Evolutionary conservation across 192 early-diverging fungal species (phyloP).

Genomic region (Helicostylum pulchrum): DNA sequence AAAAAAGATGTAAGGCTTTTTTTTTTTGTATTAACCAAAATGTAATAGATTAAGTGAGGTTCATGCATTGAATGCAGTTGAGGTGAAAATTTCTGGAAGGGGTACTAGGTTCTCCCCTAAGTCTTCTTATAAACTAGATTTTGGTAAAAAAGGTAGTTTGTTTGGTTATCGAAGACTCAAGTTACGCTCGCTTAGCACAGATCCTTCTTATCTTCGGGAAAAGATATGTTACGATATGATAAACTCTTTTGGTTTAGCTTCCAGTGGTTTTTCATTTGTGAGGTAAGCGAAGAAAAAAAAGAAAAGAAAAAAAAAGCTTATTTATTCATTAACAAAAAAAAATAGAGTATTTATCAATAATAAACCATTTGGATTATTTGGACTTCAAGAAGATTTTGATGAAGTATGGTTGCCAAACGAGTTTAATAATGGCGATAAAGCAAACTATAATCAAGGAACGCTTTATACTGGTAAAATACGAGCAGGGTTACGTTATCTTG

Average conservation of each 20-base stretch:
- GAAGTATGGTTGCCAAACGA: constrained; percentile 32
- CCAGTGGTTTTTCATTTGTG: constrained; percentile 4
- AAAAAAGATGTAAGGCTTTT: not conserved
- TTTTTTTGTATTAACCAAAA: not conserved
- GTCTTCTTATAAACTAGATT: constrained; percentile 2
- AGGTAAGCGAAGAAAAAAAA: constrained; percentile 15
- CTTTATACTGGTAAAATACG: constrained; percentile 1
- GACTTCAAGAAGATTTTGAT: constrained; percentile 30
- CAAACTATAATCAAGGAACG: constrained; percentile 7
- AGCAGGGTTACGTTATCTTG: not conserved
- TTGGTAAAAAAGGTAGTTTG: not conserved
- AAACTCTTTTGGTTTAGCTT: constrained; percentile 3
- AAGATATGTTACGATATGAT: not conserved
- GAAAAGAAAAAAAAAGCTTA: not conserved
- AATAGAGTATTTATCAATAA: constrained; percentile 11
- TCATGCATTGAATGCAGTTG: not conserved
- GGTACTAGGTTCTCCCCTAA: constrained; percentile 8
- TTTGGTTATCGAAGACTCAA: constrained; percentile 11
- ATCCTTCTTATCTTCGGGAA: constrained; percentile 12
- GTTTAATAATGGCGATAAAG: constrained; percentile 28
- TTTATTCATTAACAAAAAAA: not conserved
- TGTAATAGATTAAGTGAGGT: not conserved
- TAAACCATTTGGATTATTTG: constrained; percentile 13
- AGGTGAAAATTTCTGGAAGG: constrained; percentile 10
- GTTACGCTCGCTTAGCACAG: not conserved